phyloP scores from a whole-genome alignment of 202 grass and related monocot species.

The Panicum virgatum region DNA sequence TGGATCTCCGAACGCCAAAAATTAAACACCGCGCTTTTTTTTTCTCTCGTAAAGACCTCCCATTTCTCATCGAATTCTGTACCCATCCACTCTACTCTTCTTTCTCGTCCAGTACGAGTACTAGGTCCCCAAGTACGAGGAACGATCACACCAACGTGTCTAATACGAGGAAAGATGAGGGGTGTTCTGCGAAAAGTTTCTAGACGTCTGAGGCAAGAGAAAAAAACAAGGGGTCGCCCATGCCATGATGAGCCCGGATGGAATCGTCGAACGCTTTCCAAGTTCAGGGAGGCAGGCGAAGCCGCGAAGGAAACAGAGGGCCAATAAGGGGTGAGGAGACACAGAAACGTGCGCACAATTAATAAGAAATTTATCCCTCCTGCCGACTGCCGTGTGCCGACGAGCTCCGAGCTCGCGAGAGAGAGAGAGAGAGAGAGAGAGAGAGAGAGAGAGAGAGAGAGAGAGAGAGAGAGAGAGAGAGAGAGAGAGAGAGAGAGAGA shows the following conservation, averaged over 20 bases:
- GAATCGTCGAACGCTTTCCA: not conserved
- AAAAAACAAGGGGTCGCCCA: not conserved
- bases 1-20: not conserved
- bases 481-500: not conserved
- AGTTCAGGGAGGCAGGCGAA: not conserved
- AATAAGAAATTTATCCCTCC: not conserved
- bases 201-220: not conserved
- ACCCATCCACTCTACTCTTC: not conserved
- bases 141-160: fast-evolving
- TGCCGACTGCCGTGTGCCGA: not conserved
- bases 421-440: no score
- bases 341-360: constrained; percentile 49
- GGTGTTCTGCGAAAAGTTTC: not conserved
- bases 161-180: not conserved
- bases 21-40: not conserved
- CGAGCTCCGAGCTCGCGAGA: not conserved
- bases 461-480: not conserved
- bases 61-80: not conserved
- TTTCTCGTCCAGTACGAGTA: no score
- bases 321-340: constrained; percentile 8
- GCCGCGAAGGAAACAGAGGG: not conserved
- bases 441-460: not conserved
- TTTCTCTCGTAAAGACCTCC: no score
- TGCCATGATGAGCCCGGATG: not conserved
- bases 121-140: no score